A percentile compares a stretch with the other conserved stretches of the same genome.
Conservation (phyloP, 352 stramenopile species). For the Saprolegnia parasitica region DNA sequence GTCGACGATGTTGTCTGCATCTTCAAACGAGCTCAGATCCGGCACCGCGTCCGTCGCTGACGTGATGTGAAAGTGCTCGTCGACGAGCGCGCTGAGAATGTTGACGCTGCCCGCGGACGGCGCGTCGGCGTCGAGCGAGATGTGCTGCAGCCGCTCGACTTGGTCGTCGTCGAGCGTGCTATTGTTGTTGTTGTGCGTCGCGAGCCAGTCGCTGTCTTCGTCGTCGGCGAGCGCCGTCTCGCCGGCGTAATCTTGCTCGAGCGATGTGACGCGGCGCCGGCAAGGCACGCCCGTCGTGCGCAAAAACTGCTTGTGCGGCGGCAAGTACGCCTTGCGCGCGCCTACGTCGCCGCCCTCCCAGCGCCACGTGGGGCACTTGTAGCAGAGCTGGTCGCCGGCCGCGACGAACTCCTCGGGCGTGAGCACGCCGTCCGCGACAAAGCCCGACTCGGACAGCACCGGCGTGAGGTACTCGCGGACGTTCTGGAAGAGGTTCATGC, state of each 20-base stretch:
- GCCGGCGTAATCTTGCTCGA: slow-evolving; percentile 71
- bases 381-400: slow-evolving; percentile 94
- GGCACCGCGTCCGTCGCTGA: slow-evolving; percentile 25
- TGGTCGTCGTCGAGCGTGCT: slow-evolving; percentile 33
- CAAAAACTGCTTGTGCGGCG: slow-evolving; percentile 84
- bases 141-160: slow-evolving; percentile 52
- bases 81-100: slow-evolving; percentile 64
- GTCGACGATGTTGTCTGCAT: slow-evolving; percentile 63
- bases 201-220: slow-evolving; percentile 87
- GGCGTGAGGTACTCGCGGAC: slow-evolving; percentile 85
- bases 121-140: slow-evolving; percentile 43
- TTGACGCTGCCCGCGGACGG: slow-evolving; percentile 11
- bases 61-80: slow-evolving; percentile 53
- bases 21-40: slow-evolving; percentile 61
- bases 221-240: slow-evolving; percentile 59
- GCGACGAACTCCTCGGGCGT: slow-evolving; percentile 96
- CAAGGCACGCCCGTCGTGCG: slow-evolving; percentile 88
- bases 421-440: slow-evolving; percentile 91
- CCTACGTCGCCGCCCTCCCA: slow-evolving; percentile 82
- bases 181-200: slow-evolving; percentile 36
- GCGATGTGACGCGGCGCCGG: slow-evolving; percentile 62
- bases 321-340: slow-evolving; percentile 59
- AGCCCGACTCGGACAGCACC: slow-evolving; percentile 89
- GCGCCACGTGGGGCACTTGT: slow-evolving; percentile 95
- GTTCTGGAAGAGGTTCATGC: slow-evolving; percentile 61